Evolutionary conservation across 2,329 filamentous ascomycete genomes (phyloP), one percentile per base, ranked within the genome.

Genomic region (Dendrostoma leiphaemia): DNA sequence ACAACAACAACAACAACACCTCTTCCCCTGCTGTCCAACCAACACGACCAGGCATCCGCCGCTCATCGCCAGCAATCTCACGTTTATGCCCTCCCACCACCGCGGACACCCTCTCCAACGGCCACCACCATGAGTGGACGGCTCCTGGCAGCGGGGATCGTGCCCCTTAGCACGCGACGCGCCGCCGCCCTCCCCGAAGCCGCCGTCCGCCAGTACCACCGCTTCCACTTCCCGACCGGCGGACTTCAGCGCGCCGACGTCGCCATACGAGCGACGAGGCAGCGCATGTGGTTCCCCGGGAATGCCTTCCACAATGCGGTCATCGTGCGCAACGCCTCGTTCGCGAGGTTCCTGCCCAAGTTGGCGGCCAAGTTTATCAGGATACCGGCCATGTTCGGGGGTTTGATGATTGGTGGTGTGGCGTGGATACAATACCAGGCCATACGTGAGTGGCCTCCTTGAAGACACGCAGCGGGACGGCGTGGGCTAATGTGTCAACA

Each of bases 391-490:
- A 88, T 97, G 75, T 92, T 96, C 65, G 94, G 93, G 38, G 91
- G 91, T 38, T 82, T 92, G 44, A 90, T 91, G 65, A 83, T 99
- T 61, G 92, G 90, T 13, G 90, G 89, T 3, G 75, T 95, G 56
- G 91, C 91, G 24, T 99, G 96, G 81, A 75, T 99, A 46, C 94
- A 99, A 69, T 97, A 99, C 69, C 94, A 99, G 72, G 93, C 94
- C 59, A 85, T 87, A 53, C 89, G 89, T 92, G 81, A 59, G 89
- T 43, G 50, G n/a, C n/a, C n/a, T 21, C 9, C 26, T 8, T 6
- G 17, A 40, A 2, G 5, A 1, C 3, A 10, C 15, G 31, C 7
- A 12, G 24, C 12, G n/a, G 26, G 19, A n/a, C 19, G 17, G 17
- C 48, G 19, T 53, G n/a, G 21, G 55, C 65, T 62, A 46, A 64